Evolutionary conservation across 306 rosid genomes (phyloP), one percentile per base, ranked within the genome.

Genomic region (Pyrus bretschneideri): DNA sequence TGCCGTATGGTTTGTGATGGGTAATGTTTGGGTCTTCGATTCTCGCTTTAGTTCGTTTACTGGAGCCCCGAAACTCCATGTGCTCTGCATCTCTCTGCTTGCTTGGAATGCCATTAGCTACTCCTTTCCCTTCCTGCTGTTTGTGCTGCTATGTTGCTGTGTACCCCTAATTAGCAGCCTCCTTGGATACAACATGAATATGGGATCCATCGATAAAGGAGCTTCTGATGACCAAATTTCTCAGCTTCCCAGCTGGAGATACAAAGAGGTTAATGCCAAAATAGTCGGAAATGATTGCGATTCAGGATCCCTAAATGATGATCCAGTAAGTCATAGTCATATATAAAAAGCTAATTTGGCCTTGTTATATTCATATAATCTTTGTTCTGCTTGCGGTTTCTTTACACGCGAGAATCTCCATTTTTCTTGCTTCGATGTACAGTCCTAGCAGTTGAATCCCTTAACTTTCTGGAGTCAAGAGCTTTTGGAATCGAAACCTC

Each of bases 1-100:
- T 18, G 97, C 97, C 27, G 88, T 95, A 82, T 95, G 99, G 97
- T 95, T 95, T 79, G 97, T 95, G 79, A 95, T 95, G 97, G 99
- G 99, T 8, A 95, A 95, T 73, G 97, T 95, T 64, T 95, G 97
- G 99, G 81, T 92, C 11, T 93, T 90, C 29, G 96, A 92, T 83
- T 90, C 97, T 33, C 97, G 97, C 40, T 87, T 95, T 70, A 88
- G 91, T 33, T 88, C 97, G 3, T 89, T 92, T 76, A 79, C 77
- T 38, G 85, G 82, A 58, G 93, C 98, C 57, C 97, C 98, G 9
- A 95, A 85, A 61, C 97, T 95, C 40, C 89, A 92, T 58, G 90
- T 92, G 33, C 95, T 95, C 45, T 89, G 97, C 77, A 80, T 92
- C 87, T 72, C 88, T 61, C 82, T 95, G 58, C 92, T 95, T 67